phyloP scores from a whole-genome alignment of 495 filamentous ascomycete genomes.

The Penicillium lagena region DNA sequence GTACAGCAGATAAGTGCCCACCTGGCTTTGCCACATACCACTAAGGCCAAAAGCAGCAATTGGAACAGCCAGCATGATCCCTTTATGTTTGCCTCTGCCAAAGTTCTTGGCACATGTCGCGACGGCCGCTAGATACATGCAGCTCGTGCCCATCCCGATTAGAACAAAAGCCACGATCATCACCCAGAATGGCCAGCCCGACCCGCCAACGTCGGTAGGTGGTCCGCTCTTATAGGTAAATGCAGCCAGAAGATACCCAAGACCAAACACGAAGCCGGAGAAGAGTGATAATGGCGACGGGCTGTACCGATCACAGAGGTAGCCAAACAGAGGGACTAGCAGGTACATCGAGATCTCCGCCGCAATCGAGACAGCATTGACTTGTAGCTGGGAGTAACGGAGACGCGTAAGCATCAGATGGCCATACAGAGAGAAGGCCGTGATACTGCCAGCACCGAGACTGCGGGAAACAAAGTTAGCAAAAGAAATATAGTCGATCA shows the following conservation, averaged over 20 bases:
- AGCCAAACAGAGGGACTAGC: slow-evolving; percentile 81
- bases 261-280: slow-evolving; percentile 66
- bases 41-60: slow-evolving; percentile 91
- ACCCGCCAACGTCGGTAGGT: slow-evolving; percentile 46
- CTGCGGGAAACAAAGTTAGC: slow-evolving; percentile 16
- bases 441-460: slow-evolving; percentile 78
- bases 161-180: slow-evolving; percentile 80
- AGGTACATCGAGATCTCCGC: slow-evolving; percentile 85
- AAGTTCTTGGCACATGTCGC: slow-evolving; percentile 98
- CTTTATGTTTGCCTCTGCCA: slow-evolving; percentile 77
- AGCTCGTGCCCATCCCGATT: slow-evolving; percentile 75
- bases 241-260: slow-evolving; percentile 79
- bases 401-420: slow-evolving; percentile 78
- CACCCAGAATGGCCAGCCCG: slow-evolving; percentile 65
- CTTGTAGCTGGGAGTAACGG: slow-evolving; percentile 80
- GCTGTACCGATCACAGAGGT: slow-evolving; percentile 80
- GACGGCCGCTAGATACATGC: slow-evolving; percentile 81
- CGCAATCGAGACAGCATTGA: slow-evolving; percentile 81
- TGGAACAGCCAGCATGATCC: slow-evolving; percentile 80
- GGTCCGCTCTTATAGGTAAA: slow-evolving; percentile 64
- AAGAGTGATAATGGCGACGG: slow-evolving; percentile 67
- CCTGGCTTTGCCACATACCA: slow-evolving; percentile 89
- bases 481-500: background rate
- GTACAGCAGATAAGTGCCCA: slow-evolving; percentile 73
- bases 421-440: slow-evolving; percentile 86